Base-by-base conservation (phyloP, 2,329 filamentous ascomycete species). In the Aspergillus vadensis region DNA sequence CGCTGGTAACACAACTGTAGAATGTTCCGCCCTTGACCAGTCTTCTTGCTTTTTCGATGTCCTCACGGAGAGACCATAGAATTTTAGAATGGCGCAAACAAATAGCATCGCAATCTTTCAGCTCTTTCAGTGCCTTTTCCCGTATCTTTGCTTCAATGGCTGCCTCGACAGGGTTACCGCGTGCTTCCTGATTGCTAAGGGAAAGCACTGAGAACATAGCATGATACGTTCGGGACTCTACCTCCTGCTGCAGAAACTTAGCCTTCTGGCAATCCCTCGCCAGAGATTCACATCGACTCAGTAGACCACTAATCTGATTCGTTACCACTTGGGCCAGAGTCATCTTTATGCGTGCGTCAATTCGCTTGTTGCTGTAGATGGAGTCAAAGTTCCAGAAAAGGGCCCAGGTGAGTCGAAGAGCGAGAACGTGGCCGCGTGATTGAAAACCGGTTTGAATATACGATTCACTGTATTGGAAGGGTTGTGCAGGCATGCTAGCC, bases 371-470 rank as follows among this genome's bases (percentile, higher is more conserved):
- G 23, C 23, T 50, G 43, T 36, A 51, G 17, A 61, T 47, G 3
- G 15, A 17, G 12, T 50, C 55, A 5, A 43, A 30, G 5, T 54
- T 41, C 32, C 43, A 51, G 3, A 61, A 19, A 2, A 47, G 7
- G 5, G 23, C 44, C 59, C 59, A 61, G 27, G 32, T 44, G 10
- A 61, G 43, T 27, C 38, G 41, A 8, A 61, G 50, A 7, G 14
- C 7, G 3, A 61, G 23, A 32, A 57, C 41, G 7, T 58, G 21
- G 3, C 59, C 59, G 12, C 55, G 59, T 15, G 57, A 17, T 5
- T 55, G 17, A 19, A 61, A 61, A 1, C 59, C 59, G 1, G 59
- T 61, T 17, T 50, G 32, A 6, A 61, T 58, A 2, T n/a, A n/a
- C 6, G 25, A 32, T 17, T 52, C 32, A 17, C 55, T 23, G 21